Evolutionary conservation across 2,329 filamentous ascomycete species (phyloP).

Genomic region (Fusarium solani-melongenae): DNA sequence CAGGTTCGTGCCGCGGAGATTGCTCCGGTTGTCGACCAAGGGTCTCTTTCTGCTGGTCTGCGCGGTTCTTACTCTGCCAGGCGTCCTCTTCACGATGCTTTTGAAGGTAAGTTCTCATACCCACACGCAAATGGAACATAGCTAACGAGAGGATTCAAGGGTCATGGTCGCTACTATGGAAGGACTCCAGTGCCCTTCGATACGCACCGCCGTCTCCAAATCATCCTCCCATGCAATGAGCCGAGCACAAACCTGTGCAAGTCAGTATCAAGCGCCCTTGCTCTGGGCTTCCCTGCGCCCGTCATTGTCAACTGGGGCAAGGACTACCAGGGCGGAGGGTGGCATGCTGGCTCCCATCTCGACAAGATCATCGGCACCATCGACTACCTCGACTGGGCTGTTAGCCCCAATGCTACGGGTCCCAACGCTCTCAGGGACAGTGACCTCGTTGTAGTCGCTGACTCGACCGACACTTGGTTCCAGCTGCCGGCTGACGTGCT

Average conservation of each 20-base stretch:
- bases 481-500: slow-evolving; percentile 44
- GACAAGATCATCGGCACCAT: slow-evolving; percentile 43
- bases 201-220: slow-evolving; percentile 23
- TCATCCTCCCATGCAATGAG: slow-evolving; percentile 32
- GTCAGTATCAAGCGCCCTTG: slow-evolving; percentile 34
- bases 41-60: neutral
- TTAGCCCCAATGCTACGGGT: neutral
- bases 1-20: neutral
- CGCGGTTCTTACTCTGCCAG: neutral
- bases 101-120: neutral
- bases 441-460: slow-evolving; percentile 41
- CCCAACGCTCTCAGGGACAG: slow-evolving; percentile 28
- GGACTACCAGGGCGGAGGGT: slow-evolving; percentile 14
- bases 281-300: slow-evolving; percentile 40
- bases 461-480: slow-evolving; percentile 46
- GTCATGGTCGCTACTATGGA: neutral
- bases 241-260: slow-evolving; percentile 43
- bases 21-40: neutral
- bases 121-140: neutral
- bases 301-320: slow-evolving; percentile 45
- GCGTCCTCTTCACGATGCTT: neutral
- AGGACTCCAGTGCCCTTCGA: neutral
- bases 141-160: neutral
- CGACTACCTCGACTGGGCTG: slow-evolving; percentile 38
- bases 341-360: slow-evolving; percentile 35